phyloP scores from a whole-genome alignment of 352 stramenopile genomes.

The Pythium graminicola region DNA sequence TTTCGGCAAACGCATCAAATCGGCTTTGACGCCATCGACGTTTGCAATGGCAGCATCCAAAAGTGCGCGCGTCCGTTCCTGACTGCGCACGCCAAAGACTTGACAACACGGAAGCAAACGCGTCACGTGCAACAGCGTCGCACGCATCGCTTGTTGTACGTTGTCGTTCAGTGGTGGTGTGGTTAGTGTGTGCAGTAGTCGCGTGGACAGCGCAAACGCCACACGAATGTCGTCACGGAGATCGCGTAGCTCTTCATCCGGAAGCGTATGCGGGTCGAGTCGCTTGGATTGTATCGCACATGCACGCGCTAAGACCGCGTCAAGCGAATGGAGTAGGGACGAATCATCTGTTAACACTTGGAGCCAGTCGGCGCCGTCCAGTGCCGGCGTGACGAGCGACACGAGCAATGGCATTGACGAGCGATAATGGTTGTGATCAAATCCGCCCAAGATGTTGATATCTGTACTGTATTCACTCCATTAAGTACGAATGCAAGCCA shows the following conservation, averaged over 20 bases:
- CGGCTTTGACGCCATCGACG: constrained; percentile 23
- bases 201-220: constrained; percentile 36
- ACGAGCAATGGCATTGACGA: constrained; percentile 5
- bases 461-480: constrained; percentile 7
- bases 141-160: constrained; percentile 10
- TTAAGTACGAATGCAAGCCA: constrained; percentile 18
- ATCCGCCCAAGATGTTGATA: too few relatives aligned
- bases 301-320: constrained; percentile 23
- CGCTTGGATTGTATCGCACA: constrained; percentile 15
- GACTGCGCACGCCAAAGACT: constrained; percentile 22
- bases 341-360: constrained; percentile 3
- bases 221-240: constrained; percentile 13
- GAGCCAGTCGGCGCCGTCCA: constrained; percentile 18
- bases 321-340: constrained; percentile 19
- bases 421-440: neutral
- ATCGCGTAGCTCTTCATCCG: constrained; percentile 2
- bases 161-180: neutral
- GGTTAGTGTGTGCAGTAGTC: constrained; percentile 14
- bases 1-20: constrained; percentile 6
- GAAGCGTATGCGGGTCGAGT: neutral
- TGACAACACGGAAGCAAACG: constrained; percentile 58
- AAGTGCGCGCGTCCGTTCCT: constrained; percentile 1
- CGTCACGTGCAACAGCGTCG: constrained; percentile 41
- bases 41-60: constrained; percentile 5
- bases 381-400: constrained; percentile 1